Evolutionary conservation across 371 early-diverging fungal genomes (phyloP), one percentile per base, ranked within the genome.

Genomic region (Mortierella sp.): DNA sequence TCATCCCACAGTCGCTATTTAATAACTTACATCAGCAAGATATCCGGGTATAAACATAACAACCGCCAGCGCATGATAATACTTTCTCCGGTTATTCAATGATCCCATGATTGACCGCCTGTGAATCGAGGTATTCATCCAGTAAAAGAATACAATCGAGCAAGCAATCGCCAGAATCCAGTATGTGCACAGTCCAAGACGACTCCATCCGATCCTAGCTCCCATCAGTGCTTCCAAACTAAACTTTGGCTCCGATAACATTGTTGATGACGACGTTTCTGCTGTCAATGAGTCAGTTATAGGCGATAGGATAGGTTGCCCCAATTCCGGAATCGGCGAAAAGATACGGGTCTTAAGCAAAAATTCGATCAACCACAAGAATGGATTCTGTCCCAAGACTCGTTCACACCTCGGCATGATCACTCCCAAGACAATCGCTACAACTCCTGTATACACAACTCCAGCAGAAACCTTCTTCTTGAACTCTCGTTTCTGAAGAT

Each of bases 31-130:
- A 78, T 94, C 94, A 11, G 88, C 67, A 8, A 95, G 62, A 26
- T 91, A 91, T 3, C 93, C 96, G 0, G 97, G 97, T 16, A 92
- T 87, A 85, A 98, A 96, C 93, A 97, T 91, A 57, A 91, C 66
- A 6, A 95, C 91, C 0, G 96, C 95, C 40, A 96, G 78, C 2
- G 89, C 88, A 85, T 98, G 98, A 78, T 94, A 97, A 63, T 93
- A 88, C 83, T 98, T 98, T 77, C 98, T 90, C 35, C 91, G 88
- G 66, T 88, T 86, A 77, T 93, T 92, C 39, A 92, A 72, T 4
- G 91, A 73, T 40, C 83, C 83, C 57, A 90, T 90, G 61, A 90
- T 81, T 12, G 81, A 75, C 57, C 70, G 69, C 30, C 73, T 60
- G 66, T 55, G 67, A 1, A 75, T 68, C 8, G 84, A 84, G n/a